phyloP scores from a whole-genome alignment of 805 yeast genomes.

The Lachancea kluyveri region DNA sequence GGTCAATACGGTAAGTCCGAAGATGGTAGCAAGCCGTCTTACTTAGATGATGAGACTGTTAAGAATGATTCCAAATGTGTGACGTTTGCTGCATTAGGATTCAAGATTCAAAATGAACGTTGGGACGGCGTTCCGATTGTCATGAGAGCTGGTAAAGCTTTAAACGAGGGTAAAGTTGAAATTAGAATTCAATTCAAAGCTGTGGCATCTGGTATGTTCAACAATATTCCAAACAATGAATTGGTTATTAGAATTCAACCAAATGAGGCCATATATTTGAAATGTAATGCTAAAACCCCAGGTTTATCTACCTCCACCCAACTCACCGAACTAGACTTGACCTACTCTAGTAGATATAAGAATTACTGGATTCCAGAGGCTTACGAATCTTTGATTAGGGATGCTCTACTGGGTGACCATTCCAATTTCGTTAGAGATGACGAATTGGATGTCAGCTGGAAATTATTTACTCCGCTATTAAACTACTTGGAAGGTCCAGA shows the following conservation, averaged over 20 bases:
- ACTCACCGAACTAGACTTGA: slow-evolving; percentile 84
- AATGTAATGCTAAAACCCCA: slow-evolving; percentile 89
- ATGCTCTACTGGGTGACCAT: slow-evolving; percentile 86
- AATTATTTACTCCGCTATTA: slow-evolving; percentile 84
- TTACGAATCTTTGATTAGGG: slow-evolving; percentile 91
- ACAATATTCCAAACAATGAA: slow-evolving; percentile 81
- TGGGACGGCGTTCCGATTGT: slow-evolving; percentile 98
- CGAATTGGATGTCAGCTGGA: slow-evolving; percentile 92
- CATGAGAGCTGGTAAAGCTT: slow-evolving; percentile 96
- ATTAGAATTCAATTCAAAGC: slow-evolving; percentile 88
- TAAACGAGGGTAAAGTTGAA: slow-evolving; percentile 91
- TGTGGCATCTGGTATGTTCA: slow-evolving; percentile 77
- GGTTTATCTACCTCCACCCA: slow-evolving; percentile 81
- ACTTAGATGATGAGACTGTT: slow-evolving; percentile 89
- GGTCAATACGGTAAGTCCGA: slow-evolving; percentile 85
- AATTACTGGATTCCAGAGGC: slow-evolving; percentile 97
- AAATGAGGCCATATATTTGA: slow-evolving; percentile 86
- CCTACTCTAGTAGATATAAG: slow-evolving; percentile 73
- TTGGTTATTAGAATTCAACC: slow-evolving; percentile 94
- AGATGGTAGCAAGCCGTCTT: slow-evolving; percentile 87
- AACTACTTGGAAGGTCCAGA: slow-evolving; percentile 67
- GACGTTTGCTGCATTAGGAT: slow-evolving; percentile 81
- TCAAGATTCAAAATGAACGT: slow-evolving; percentile 82
- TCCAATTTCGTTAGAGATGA: slow-evolving; percentile 97
- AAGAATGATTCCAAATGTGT: slow-evolving; percentile 75